Conservation (phyloP, 306 rosid species). For the Inga laurina region DNA sequence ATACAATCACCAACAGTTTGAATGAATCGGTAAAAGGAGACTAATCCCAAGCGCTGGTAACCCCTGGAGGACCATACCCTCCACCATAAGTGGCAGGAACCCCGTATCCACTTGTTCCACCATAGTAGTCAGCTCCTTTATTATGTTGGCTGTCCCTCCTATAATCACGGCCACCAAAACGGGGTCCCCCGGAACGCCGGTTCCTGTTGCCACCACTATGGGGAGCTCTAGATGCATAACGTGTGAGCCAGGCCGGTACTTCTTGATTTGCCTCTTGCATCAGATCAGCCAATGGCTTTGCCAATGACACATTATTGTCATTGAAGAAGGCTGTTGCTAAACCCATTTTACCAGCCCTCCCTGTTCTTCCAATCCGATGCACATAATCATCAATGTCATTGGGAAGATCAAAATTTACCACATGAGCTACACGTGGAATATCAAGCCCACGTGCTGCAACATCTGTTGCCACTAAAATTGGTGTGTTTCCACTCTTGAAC, state of each 20-base stretch:
- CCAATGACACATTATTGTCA: constrained; percentile 48
- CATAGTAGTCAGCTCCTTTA: constrained; percentile 4
- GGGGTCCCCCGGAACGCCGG: constrained; percentile 12
- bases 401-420: constrained; percentile 21
- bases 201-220: constrained; percentile 34
- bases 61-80: constrained; percentile 22
- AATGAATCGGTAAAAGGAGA: not conserved
- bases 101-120: not conserved
- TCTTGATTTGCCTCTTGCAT: constrained; percentile 66
- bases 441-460: constrained; percentile 69
- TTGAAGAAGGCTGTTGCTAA: constrained; percentile 63
- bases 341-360: constrained; percentile 62
- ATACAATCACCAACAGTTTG: not conserved
- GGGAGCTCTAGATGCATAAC: constrained; percentile 48
- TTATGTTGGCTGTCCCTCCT: not conserved
- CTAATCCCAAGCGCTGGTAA: constrained; percentile 16
- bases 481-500: constrained; percentile 35
- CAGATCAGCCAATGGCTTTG: constrained; percentile 53
- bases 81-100: constrained; percentile 18
- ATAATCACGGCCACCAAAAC: constrained; percentile 14
- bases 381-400: constrained; percentile 40
- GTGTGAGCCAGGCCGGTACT: constrained; percentile 58
- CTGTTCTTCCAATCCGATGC: constrained; percentile 61
- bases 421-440: constrained; percentile 40
- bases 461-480: constrained; percentile 62